These are phyloP conservation scores for Leccinum obscurum DNA, from an alignment of 768 basidiomycete genomes.

Conservation along the genomic window DNA sequence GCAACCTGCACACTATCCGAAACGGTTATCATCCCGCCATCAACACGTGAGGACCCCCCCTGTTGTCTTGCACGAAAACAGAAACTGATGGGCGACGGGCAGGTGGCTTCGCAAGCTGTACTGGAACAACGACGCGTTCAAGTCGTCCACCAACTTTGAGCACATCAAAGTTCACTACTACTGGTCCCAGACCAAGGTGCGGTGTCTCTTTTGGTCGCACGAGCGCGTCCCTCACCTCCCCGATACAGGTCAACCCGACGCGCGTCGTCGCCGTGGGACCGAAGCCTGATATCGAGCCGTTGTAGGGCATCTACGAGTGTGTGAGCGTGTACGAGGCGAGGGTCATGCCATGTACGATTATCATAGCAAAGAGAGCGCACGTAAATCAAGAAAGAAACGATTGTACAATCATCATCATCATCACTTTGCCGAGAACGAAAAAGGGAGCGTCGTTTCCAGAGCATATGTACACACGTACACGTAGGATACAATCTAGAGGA, in stretches of 20 bases:
- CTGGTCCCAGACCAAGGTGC: constrained; percentile 33
- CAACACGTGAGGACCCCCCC: constrained; percentile 41
- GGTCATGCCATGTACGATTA: not conserved
- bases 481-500: constrained; percentile 20
- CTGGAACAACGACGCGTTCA: constrained; percentile 89
- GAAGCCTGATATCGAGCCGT: constrained; percentile 61
- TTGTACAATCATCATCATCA: not conserved
- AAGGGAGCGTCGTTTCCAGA: not conserved
- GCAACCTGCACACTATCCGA: constrained; percentile 84
- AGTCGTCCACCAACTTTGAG: constrained; percentile 81
- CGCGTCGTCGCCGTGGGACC: constrained; percentile 80
- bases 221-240: constrained; percentile 4
- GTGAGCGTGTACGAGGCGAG: not conserved
- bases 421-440: not conserved
- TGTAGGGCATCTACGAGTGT: constrained; percentile 34
- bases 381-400: not conserved
- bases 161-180: constrained; percentile 58
- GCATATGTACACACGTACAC: not conserved
- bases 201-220: not conserved
- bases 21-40: constrained; percentile 78
- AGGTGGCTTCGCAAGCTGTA: constrained; percentile 88
- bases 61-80: not conserved
- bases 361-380: not conserved
- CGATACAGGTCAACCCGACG: constrained; percentile 70
- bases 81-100: not conserved